Conservation (phyloP, 139 green algal species). For the Micractinium conductrix region DNA sequence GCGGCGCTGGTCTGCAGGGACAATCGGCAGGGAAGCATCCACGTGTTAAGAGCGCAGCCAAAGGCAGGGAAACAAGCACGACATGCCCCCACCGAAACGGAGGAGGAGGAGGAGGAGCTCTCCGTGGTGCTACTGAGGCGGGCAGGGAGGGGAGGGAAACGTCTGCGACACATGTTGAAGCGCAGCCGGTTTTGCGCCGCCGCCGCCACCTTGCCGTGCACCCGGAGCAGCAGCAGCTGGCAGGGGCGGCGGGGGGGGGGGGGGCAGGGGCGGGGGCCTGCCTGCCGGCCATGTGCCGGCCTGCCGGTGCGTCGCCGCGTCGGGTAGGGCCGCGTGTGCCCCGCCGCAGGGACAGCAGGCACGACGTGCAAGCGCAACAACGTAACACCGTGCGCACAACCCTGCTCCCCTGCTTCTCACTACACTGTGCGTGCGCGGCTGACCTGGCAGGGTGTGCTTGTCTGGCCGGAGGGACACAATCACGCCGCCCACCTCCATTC, state of each 20-base stretch:
- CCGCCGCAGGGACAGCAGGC: no score
- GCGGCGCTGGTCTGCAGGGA: conserved; percentile 7
- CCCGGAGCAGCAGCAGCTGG: background rate
- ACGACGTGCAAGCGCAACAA: no score
- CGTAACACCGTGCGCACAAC: no score
- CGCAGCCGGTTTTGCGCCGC: no score
- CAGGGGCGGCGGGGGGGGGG: no score
- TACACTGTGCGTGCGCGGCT: no score
- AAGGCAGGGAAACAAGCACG: no score
- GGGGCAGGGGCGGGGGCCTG: no score
- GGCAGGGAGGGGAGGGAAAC: background rate
- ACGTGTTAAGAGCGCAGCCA: background rate
- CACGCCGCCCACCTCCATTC: conserved; percentile 18
- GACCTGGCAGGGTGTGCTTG: background rate
- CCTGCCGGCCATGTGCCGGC: background rate
- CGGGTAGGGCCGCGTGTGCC: no score
- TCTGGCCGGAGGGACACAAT: conserved; percentile 13
- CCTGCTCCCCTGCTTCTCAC: no score
- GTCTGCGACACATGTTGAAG: background rate
- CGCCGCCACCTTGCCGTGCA: no score
- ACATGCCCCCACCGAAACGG: background rate
- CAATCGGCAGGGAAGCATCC: background rate
- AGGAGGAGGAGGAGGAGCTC: background rate
- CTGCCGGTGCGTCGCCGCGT: no score
- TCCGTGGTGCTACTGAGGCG: background rate